Evolutionary conservation across 495 filamentous ascomycete species (phyloP), one percentile per base, ranked within the genome.

Genomic region (Podospora comata): DNA sequence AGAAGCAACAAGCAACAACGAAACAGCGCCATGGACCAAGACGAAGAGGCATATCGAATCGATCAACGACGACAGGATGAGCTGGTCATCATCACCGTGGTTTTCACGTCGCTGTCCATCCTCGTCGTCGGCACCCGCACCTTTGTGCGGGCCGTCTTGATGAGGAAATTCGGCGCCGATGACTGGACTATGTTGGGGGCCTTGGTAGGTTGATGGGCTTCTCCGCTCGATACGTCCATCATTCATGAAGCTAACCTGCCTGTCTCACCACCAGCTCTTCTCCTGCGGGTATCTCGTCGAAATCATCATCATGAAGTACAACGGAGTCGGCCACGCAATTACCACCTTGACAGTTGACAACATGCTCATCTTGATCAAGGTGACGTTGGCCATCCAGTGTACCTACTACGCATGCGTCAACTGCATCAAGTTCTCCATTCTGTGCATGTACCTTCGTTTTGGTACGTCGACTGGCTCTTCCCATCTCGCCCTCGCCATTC

Each of bases 341-440:
- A 32, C 23, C 28, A 28, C 59, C 3, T 32, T 61, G 23, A 61
- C 59, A 9, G 4, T 61, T n/a, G 28, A 61, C 59, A 61, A 61
- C 15, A 61, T 61, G 59, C 59, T 28, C 7, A 61, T 26, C 59
- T 7, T 28, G 23, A 61, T 61, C 59, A 61, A 61, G 27, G 27
- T 32, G 23, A 61, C 59, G 6, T 18, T 61, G 59, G 20, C 59
- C 7, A 61, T 61, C 27, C 59, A 61, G 59, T 61, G 59, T 20
- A 61, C 59, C 23, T 61, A 61, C 59, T 61, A 61, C 15, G 59
- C 59, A n/a, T 61, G 59, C 23, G 59, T 61, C 19, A 61, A 27
- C 27, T 61, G 20, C 27, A 32, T 61, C 27, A 61, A 61, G 59
- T 61, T 61, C 27, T 61, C 59, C 59, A 61, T 61, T n/a, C 59